Evolutionary conservation across 2,329 filamentous ascomycete species (phyloP).

Genomic region (Sporothrix schenckii): DNA sequence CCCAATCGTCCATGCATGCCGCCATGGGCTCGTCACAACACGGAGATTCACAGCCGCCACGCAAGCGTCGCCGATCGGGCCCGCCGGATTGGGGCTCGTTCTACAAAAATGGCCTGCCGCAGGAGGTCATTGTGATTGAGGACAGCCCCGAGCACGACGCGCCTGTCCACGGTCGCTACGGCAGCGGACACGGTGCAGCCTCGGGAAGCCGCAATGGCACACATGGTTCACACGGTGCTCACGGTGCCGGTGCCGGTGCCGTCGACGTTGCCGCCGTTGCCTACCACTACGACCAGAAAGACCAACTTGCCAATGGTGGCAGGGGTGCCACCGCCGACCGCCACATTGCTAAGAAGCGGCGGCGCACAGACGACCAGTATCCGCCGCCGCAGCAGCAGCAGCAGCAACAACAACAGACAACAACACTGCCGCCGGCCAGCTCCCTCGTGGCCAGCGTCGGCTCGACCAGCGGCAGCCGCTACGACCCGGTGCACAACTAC

Average conservation of each 20-base stretch:
- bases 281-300: slow-evolving; percentile 34
- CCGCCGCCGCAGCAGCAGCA: slow-evolving; percentile 19
- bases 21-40: slow-evolving; percentile 46
- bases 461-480: slow-evolving; percentile 57
- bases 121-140: slow-evolving; percentile 84
- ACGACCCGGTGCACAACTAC: slow-evolving; percentile 70
- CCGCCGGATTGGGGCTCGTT: slow-evolving; percentile 78
- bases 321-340: slow-evolving; percentile 39
- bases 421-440: slow-evolving; percentile 29
- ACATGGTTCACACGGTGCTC: neutral
- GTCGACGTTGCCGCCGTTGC: slow-evolving; percentile 9
- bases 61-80: slow-evolving; percentile 61
- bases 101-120: slow-evolving; percentile 79
- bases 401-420: neutral
- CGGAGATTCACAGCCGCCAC: slow-evolving; percentile 41
- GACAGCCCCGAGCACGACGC: slow-evolving; percentile 66
- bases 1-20: slow-evolving; percentile 27
- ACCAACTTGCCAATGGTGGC: slow-evolving; percentile 20
- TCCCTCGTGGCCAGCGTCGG: slow-evolving; percentile 41
- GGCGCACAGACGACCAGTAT: slow-evolving; percentile 58
- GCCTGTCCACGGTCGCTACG: slow-evolving; percentile 36
- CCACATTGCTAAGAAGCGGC: slow-evolving; percentile 73
- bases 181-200: slow-evolving; percentile 42
- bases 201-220: slow-evolving; percentile 32
- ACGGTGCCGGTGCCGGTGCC: neutral